These are phyloP conservation scores for Sphagnum contortum DNA, from an alignment of 225 moss, liverwort and hornwort species.

Conservation along the genomic window DNA sequence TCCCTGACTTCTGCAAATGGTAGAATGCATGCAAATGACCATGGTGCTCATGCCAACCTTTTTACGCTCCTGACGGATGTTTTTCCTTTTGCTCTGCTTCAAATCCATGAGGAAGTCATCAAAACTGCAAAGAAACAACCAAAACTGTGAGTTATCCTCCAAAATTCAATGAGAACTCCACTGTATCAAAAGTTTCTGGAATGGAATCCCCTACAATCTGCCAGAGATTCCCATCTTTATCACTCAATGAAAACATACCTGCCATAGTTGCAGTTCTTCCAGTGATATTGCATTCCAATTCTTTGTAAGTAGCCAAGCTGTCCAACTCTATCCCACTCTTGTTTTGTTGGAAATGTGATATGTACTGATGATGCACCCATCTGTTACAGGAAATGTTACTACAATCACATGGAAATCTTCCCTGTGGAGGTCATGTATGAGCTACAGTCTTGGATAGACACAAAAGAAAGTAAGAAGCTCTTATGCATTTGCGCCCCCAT, in stretches of 20 bases:
- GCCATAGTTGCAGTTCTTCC: constrained; percentile 78
- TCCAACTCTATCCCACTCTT: constrained; percentile 76
- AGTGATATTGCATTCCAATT: constrained; percentile 93
- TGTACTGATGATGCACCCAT: constrained; percentile 88
- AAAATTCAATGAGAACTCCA: too few species aligned
- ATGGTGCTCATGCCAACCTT: constrained; percentile 38
- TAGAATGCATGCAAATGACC: too few species aligned
- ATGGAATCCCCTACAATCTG: too few species aligned
- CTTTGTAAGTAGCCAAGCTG: constrained; percentile 83
- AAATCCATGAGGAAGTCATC: constrained; percentile 95
- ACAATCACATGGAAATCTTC: too few species aligned
- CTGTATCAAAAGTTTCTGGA: too few species aligned
- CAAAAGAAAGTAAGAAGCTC: too few species aligned
- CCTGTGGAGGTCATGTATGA: too few species aligned
- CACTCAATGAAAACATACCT: constrained; percentile 19
- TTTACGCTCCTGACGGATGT: constrained; percentile 96
- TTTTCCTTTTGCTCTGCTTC: constrained; percentile 99
- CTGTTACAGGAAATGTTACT: constrained; percentile 18
- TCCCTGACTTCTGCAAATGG: too few species aligned
- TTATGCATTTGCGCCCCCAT: too few species aligned
- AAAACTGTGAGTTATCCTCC: neutral
- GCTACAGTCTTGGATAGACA: too few species aligned
- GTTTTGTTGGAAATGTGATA: constrained; percentile 77
- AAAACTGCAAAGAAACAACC: constrained; percentile 45
- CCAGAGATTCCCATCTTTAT: too few species aligned